Conservation (phyloP, 2,329 filamentous ascomycete genomes). For the Pleomassaria siparia region DNA sequence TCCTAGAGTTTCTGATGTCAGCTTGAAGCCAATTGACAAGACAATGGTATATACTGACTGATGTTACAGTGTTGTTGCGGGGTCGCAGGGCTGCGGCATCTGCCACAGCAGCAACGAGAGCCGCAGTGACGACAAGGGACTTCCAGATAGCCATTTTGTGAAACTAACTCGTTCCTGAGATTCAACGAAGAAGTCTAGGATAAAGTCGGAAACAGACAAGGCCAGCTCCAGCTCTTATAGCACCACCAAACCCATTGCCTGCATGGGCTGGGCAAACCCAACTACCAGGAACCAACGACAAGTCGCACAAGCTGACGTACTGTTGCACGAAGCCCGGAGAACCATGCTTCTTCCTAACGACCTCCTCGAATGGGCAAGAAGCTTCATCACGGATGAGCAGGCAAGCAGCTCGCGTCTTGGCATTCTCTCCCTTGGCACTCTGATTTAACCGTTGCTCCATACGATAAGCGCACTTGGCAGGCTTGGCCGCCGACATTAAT, state of each 20-base stretch:
- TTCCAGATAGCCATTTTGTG: conserved; percentile 18
- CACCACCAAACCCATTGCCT: background rate
- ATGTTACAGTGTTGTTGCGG: conserved; percentile 28
- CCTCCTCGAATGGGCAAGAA: background rate
- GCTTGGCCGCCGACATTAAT: conserved; percentile 1
- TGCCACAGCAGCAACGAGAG: conserved; percentile 18
- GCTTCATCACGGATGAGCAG: background rate
- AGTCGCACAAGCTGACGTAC: background rate
- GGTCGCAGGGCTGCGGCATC: conserved; percentile 25
- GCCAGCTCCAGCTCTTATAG: background rate
- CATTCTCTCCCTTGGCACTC: background rate
- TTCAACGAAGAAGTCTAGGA: background rate
- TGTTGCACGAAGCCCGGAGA: background rate
- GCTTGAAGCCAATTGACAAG: conserved; percentile 2
- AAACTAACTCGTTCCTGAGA: background rate
- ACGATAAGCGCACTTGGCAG: background rate
- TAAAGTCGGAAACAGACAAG: background rate
- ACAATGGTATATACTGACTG: conserved; percentile 14
- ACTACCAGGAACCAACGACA: background rate
- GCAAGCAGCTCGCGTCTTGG: background rate
- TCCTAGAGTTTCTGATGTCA: conserved; percentile 13
- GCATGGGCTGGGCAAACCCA: background rate
- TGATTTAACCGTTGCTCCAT: conserved; percentile 3
- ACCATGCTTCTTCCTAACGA: background rate
- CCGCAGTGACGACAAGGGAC: conserved; percentile 25